Evolutionary conservation across 768 basidiomycete species (phyloP).

Genomic region (Auricularia cornea): DNA sequence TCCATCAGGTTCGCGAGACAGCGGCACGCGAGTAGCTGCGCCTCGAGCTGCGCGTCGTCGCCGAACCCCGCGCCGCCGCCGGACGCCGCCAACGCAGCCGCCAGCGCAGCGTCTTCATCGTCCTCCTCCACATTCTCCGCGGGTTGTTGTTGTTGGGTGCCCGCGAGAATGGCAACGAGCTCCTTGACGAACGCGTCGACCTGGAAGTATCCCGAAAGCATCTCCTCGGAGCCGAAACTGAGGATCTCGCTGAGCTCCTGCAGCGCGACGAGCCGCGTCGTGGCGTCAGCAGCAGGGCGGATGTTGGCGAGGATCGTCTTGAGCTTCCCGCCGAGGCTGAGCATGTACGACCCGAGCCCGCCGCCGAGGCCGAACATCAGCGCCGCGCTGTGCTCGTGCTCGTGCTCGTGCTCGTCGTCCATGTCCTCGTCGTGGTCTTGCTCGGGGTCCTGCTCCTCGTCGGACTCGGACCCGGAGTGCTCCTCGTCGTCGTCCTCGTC

Average conservation of each 20-base stretch:
- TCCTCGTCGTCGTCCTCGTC: constrained; percentile 37
- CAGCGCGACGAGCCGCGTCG: constrained; percentile 77
- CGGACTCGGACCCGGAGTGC: constrained; percentile 55
- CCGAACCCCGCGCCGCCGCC: constrained; percentile 42
- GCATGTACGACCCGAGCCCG: constrained; percentile 88
- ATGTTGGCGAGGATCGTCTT: constrained; percentile 88
- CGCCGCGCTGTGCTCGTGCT: constrained; percentile 23
- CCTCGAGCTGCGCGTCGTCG: constrained; percentile 40
- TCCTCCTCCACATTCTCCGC: constrained; percentile 18
- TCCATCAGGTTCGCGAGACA: constrained; percentile 98
- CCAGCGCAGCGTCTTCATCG: constrained; percentile 82
- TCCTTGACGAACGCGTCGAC: constrained; percentile 89
- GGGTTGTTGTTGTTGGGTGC: constrained; percentile 6
- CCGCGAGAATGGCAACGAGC: constrained; percentile 80
- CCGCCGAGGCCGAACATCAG: constrained; percentile 31
- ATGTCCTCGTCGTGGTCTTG: constrained; percentile 37
- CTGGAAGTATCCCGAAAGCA: constrained; percentile 90
- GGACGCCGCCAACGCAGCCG: constrained; percentile 81
- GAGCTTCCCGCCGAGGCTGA: constrained; percentile 76
- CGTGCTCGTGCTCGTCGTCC: constrained; percentile 35
- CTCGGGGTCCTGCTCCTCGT: constrained; percentile 33
- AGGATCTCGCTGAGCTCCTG: constrained; percentile 93
- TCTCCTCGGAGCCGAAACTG: constrained; percentile 95
- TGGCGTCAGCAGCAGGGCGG: constrained; percentile 75
- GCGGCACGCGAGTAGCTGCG: constrained; percentile 91